Conservation (phyloP, 768 basidiomycete genomes). For the Tylopilus balloui region DNA sequence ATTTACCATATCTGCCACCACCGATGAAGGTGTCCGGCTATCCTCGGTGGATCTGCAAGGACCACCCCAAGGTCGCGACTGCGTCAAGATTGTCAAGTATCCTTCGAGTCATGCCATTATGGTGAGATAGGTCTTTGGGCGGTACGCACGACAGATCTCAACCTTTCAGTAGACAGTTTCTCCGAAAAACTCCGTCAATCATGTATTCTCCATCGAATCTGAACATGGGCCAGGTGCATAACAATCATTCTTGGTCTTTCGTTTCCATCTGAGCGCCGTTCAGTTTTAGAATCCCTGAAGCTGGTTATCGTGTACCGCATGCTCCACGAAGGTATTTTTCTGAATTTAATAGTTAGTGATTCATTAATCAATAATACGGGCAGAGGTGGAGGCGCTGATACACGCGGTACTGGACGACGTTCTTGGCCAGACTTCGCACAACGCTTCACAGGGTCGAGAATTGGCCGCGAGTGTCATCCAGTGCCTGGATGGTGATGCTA, state of each 20-base stretch:
- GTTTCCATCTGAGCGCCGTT: slow-evolving; percentile 1
- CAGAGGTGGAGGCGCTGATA: slow-evolving; percentile 68
- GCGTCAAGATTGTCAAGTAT: slow-evolving; percentile 50
- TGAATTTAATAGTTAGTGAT: neutral
- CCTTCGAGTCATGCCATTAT: slow-evolving; percentile 44
- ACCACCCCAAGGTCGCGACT: slow-evolving; percentile 40
- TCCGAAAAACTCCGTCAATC: slow-evolving; percentile 69
- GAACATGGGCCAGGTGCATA: slow-evolving; percentile 51
- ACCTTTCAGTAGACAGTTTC: slow-evolving; percentile 59
- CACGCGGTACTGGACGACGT: slow-evolving; percentile 44
- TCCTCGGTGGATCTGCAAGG: slow-evolving; percentile 51
- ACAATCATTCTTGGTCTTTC: slow-evolving; percentile 4
- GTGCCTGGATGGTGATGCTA: slow-evolving; percentile 55
- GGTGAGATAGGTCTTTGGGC: slow-evolving; percentile 34
- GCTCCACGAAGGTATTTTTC: slow-evolving; percentile 68
- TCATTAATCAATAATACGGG: slow-evolving; percentile 7
- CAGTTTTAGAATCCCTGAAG: slow-evolving; percentile 59
- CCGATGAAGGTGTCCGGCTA: slow-evolving; percentile 75
- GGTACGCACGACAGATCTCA: neutral
- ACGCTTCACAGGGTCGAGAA: slow-evolving; percentile 36
- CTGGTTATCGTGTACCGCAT: slow-evolving; percentile 73
- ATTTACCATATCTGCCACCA: slow-evolving; percentile 84
- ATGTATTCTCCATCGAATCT: slow-evolving; percentile 76
- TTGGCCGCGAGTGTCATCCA: slow-evolving; percentile 50
- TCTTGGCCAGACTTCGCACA: slow-evolving; percentile 34